These are phyloP conservation scores for Aspergillus funiculosus DNA, from an alignment of 495 filamentous ascomycete genomes.

Conservation along the genomic window DNA sequence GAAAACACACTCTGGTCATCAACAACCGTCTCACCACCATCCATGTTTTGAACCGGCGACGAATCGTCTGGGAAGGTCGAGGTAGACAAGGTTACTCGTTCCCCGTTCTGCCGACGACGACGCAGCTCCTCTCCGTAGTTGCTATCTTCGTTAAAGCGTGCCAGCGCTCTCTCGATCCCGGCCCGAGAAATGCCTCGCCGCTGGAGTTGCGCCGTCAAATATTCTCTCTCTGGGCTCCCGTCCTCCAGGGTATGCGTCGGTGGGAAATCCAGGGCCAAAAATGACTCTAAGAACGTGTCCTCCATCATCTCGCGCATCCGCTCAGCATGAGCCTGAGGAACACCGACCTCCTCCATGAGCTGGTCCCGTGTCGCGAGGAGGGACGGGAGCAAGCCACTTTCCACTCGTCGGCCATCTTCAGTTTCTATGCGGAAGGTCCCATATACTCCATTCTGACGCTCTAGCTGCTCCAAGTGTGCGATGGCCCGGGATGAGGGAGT, in stretches of 20 bases:
- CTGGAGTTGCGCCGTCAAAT: conserved; percentile 39
- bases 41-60: conserved; percentile 38
- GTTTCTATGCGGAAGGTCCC: conserved; percentile 47
- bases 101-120: conserved; percentile 39
- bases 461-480: conserved; percentile 40
- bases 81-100: conserved; percentile 39
- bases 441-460: conserved; percentile 44
- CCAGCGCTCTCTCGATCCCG: conserved; percentile 38
- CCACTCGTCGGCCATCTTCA: conserved; percentile 43
- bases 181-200: conserved; percentile 38
- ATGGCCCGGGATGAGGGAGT: conserved; percentile 40
- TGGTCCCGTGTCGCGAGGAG: conserved; percentile 42
- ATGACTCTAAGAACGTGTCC: conserved; percentile 45
- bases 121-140: conserved; percentile 44
- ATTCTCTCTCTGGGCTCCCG: conserved; percentile 30
- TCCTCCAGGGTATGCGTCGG: conserved; percentile 33
- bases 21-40: conserved; percentile 51
- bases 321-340: conserved; percentile 38
- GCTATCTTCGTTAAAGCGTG: conserved; percentile 37
- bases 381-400: conserved; percentile 43
- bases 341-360: conserved; percentile 42
- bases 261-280: conserved; percentile 44
- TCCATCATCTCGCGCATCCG: conserved; percentile 49
- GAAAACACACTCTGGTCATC: conserved; percentile 58
- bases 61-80: conserved; percentile 44